phyloP scores from a whole-genome alignment of 495 filamentous ascomycete species.

The Aspergillus olivimuriae region DNA sequence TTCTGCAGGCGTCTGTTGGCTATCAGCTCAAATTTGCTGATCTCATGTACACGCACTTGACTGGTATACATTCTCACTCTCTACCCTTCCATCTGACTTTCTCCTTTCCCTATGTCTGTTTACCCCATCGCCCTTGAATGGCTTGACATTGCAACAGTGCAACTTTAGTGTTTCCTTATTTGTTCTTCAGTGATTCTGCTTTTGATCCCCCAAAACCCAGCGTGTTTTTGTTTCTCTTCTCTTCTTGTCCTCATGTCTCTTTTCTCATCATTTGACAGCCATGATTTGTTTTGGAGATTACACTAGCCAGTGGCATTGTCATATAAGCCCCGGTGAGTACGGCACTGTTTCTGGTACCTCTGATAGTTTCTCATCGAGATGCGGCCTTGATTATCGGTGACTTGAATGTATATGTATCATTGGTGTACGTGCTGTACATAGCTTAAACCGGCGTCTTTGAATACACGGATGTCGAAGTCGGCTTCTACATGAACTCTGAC shows the following conservation, averaged over 20 bases:
- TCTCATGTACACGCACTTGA: slow-evolving; percentile 30
- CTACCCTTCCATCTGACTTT: slow-evolving; percentile 17
- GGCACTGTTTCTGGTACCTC: slow-evolving; percentile 19
- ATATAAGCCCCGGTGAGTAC: slow-evolving; percentile 15
- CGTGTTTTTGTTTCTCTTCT: slow-evolving; percentile 7
- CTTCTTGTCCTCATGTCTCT: slow-evolving; percentile 7
- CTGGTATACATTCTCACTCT: slow-evolving; percentile 23
- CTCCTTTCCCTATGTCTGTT: slow-evolving; percentile 17
- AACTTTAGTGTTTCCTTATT: slow-evolving; percentile 1
- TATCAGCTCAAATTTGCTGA: slow-evolving; percentile 33
- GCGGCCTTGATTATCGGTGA: slow-evolving; percentile 12
- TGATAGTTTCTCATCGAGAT: slow-evolving; percentile 11
- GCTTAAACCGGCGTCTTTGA: slow-evolving; percentile 16
- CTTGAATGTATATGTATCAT: slow-evolving; percentile 30
- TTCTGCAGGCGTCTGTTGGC: slow-evolving; percentile 45
- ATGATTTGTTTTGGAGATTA: slow-evolving; percentile 21
- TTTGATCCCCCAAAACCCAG: slow-evolving; percentile 5
- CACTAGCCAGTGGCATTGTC: slow-evolving; percentile 15
- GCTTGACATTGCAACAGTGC: slow-evolving; percentile 13
- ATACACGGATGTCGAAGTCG: too few relatives aligned
- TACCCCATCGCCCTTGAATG: slow-evolving; percentile 12
- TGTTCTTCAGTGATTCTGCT: not conserved
- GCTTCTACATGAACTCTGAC: too few relatives aligned
- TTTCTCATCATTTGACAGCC: slow-evolving; percentile 13
- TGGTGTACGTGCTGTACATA: slow-evolving; percentile 35